These are phyloP conservation scores for Chaetomidium leptoderma DNA, from an alignment of 495 filamentous ascomycete genomes.

Conservation along the genomic window DNA sequence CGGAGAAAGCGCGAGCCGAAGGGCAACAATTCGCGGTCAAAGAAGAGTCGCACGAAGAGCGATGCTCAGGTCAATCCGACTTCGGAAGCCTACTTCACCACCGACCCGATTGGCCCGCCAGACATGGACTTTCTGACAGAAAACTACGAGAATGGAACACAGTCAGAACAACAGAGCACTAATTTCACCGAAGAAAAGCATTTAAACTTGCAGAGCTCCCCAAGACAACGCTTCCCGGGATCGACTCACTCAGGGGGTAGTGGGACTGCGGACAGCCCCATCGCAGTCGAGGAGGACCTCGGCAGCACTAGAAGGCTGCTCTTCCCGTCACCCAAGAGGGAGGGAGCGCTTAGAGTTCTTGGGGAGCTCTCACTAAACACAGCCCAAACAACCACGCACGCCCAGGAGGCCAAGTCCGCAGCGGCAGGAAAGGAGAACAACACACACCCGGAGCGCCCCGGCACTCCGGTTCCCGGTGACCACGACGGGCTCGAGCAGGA, in stretches of 20 bases:
- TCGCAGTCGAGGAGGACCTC: conserved; percentile 51
- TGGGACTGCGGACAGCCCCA: conserved; percentile 63
- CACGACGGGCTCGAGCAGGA: conserved; percentile 50
- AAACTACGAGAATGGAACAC: conserved; percentile 29
- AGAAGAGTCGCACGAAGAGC: conserved; percentile 42
- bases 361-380: conserved; percentile 56
- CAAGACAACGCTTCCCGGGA: conserved; percentile 31
- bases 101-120: conserved; percentile 42
- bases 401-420: conserved; percentile 34
- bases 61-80: conserved; percentile 39
- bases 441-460: conserved; percentile 16
- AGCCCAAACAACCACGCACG: conserved; percentile 42
- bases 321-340: conserved; percentile 68
- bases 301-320: conserved; percentile 71
- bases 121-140: conserved; percentile 30
- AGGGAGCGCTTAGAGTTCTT: conserved; percentile 54
- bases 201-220: conserved; percentile 37
- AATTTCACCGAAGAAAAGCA: conserved; percentile 29
- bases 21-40: conserved; percentile 38
- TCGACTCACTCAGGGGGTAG: conserved; percentile 46
- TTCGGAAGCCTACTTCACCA: conserved; percentile 49
- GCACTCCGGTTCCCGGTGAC: conserved; percentile 26
- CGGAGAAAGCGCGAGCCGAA: conserved; percentile 44
- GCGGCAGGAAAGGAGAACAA: conserved; percentile 42
- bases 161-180: conserved; percentile 29